These are phyloP conservation scores for Lavandula angustifolia DNA, from an alignment of 257 asterid genomes.

Conservation along the genomic window DNA sequence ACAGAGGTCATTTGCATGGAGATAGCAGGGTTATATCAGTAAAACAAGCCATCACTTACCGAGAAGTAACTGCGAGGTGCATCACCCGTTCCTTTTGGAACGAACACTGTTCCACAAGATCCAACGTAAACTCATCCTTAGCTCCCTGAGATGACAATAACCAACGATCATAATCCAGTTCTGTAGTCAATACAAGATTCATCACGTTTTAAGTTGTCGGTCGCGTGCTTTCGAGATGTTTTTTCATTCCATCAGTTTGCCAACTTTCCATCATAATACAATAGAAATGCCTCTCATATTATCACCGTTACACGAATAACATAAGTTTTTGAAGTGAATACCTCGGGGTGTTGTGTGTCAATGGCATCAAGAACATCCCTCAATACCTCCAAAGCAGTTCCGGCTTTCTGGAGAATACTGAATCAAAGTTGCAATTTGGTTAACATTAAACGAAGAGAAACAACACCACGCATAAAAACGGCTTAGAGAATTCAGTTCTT, in stretches of 20 bases:
- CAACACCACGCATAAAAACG: background rate
- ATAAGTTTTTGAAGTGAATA: conserved; percentile 33
- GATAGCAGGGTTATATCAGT: too few species aligned
- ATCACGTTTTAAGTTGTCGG: conserved; percentile 1
- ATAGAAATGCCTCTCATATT: too few species aligned
- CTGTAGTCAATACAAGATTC: conserved; percentile 16
- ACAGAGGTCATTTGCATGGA: background rate
- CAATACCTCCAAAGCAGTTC: conserved; percentile 81
- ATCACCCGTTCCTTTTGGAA: conserved; percentile 77
- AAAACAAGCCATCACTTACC: conserved; percentile 45
- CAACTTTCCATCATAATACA: too few species aligned
- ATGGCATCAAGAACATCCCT: conserved; percentile 82
- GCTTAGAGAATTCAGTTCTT: background rate
- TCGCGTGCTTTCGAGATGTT: background rate
- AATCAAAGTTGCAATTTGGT: conserved; percentile 18
- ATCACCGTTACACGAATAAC: background rate
- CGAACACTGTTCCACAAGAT: conserved; percentile 87
- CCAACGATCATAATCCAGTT: conserved; percentile 5
- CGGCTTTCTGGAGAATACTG: conserved; percentile 90
- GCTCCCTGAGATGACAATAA: conserved; percentile 61
- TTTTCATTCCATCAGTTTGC: background rate
- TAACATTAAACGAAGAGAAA: conserved; percentile 15
- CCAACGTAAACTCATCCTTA: conserved; percentile 92
- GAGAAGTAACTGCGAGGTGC: conserved; percentile 82
- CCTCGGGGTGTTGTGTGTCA: conserved; percentile 75